Percentiles rank a stretch among this genome's conserved stretches.
Conservation (phyloP, 805 yeast species). For the Teunomyces kruisii region DNA sequence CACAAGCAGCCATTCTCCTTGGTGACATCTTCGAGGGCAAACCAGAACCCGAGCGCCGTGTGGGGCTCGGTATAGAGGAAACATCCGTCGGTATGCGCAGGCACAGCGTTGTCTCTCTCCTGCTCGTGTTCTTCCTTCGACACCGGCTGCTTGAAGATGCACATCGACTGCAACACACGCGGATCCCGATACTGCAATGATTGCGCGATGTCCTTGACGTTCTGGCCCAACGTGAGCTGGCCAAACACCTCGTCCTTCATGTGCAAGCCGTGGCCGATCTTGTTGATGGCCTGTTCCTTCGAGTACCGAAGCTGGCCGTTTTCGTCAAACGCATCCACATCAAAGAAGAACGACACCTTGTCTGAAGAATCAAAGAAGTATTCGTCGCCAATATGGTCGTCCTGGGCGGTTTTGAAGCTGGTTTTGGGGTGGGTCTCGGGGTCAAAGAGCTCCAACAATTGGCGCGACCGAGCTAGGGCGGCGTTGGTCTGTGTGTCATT, state of each 20-base stretch:
- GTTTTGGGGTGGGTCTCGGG: constrained; percentile 63
- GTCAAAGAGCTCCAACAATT: constrained; percentile 50
- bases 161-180: constrained; percentile 73
- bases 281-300: constrained; percentile 61
- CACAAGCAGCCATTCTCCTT: constrained; percentile 65
- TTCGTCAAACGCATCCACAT: constrained; percentile 62
- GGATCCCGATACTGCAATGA: constrained; percentile 61
- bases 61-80: constrained; percentile 73
- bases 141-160: constrained; percentile 71
- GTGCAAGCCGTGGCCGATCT: constrained; percentile 79
- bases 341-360: constrained; percentile 68
- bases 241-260: constrained; percentile 50
- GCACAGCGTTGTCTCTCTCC: constrained; percentile 56
- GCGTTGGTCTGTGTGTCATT: constrained; percentile 36
- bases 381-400: constrained; percentile 68
- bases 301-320: constrained; percentile 53
- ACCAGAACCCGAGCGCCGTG: constrained; percentile 77
- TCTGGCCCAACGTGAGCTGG: constrained; percentile 49
- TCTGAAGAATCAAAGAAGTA: constrained; percentile 71
- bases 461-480: constrained; percentile 44
- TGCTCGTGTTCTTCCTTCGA: constrained; percentile 4
- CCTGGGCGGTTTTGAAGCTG: constrained; percentile 60
- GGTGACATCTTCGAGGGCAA: constrained; percentile 75
- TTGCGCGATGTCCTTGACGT: constrained; percentile 51
- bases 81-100: constrained; percentile 74